Conservation (phyloP, 2,329 filamentous ascomycete genomes). For the Lasiodiplodia sp. region DNA sequence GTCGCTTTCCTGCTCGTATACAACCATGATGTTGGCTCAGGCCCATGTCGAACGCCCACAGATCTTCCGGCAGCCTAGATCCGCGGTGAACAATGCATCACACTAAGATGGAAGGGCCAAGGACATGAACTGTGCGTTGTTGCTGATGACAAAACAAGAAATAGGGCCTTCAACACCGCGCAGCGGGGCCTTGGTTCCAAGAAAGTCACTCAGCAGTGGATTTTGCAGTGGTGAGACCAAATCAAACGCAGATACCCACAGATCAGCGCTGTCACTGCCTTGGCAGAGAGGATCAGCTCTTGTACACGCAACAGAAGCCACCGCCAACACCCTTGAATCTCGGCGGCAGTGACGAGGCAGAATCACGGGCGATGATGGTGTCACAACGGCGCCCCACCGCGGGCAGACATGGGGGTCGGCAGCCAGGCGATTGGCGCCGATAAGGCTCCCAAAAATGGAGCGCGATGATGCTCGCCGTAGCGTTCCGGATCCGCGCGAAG, state of each 20-base stretch:
- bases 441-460: slow-evolving; percentile 13
- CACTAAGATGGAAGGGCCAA: background rate
- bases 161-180: background rate
- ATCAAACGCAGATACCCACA: slow-evolving; percentile 15
- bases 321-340: slow-evolving; percentile 12
- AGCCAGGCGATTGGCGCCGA: slow-evolving; percentile 22
- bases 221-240: slow-evolving; percentile 3
- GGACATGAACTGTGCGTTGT: background rate
- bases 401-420: slow-evolving; percentile 3
- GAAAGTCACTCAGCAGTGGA: background rate
- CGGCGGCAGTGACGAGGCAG: background rate
- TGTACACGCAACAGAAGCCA: slow-evolving; percentile 17
- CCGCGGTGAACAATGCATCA: background rate
- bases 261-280: slow-evolving; percentile 15
- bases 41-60: background rate
- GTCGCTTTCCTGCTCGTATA: background rate
- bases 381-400: background rate
- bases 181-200: background rate
- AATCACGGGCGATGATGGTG: background rate
- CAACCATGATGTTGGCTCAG: background rate
- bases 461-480: slow-evolving; percentile 16
- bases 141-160: background rate
- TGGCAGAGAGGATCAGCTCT: slow-evolving; percentile 15
- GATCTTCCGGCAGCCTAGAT: background rate
- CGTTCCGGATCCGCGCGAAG: slow-evolving; percentile 21